Evolutionary conservation across 1,284 basidiomycete genomes (phyloP).

Genomic region (Tilletia setariae): DNA sequence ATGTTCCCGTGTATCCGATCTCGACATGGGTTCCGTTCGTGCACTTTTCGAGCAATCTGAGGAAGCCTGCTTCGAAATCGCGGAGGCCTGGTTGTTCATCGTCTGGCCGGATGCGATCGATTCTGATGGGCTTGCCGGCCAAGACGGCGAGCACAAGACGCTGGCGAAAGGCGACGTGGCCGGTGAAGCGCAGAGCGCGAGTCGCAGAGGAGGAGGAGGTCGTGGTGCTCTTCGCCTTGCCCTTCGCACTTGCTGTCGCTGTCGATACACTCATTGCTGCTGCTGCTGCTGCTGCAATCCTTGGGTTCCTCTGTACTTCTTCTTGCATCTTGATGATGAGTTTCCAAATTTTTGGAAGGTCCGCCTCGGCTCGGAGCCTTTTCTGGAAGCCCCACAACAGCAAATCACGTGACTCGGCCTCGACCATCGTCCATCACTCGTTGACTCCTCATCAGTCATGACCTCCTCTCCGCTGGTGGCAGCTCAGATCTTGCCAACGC

Average conservation of each 20-base stretch:
- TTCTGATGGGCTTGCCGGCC: constrained; percentile 78
- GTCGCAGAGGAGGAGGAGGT: neutral
- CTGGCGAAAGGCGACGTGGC: constrained; percentile 78
- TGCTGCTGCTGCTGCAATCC: neutral
- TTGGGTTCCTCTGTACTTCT: constrained; percentile 4
- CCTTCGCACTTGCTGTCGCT: too few relatives aligned
- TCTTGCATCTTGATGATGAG: neutral
- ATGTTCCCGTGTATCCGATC: constrained; percentile 76
- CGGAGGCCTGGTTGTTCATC: constrained; percentile 83
- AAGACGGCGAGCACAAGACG: constrained; percentile 82
- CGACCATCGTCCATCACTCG: too few relatives aligned
- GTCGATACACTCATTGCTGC: neutral
- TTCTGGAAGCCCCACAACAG: neutral
- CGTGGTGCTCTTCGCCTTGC: neutral
- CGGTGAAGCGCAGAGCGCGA: constrained; percentile 61
- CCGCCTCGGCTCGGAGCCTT: neutral
- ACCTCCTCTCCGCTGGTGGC: too few relatives aligned
- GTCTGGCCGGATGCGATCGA: constrained; percentile 83
- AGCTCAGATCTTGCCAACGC: too few relatives aligned
- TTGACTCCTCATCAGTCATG: too few relatives aligned
- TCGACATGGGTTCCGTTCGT: constrained; percentile 95
- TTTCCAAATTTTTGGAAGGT: neutral
- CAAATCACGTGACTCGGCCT: too few relatives aligned
- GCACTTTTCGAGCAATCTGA: constrained; percentile 82
- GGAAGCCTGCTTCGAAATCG: constrained; percentile 89